These are phyloP conservation scores for Hyaloperonospora brassicae DNA, from an alignment of 352 stramenopile genomes.

Conservation along the genomic window DNA sequence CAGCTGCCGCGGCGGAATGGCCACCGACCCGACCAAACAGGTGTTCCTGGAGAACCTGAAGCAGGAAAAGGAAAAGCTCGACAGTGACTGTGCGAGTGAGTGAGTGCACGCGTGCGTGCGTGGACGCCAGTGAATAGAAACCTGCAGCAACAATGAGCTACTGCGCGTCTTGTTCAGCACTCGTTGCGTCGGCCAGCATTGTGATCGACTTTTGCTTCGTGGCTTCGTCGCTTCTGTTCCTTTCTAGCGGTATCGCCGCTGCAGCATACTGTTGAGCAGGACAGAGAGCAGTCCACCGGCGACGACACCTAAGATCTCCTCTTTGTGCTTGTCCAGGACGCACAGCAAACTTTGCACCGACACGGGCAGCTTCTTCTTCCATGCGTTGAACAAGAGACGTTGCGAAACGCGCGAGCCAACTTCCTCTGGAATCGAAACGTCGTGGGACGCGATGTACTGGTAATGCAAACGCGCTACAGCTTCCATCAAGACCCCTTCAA, in stretches of 20 bases:
- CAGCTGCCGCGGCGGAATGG: conserved; percentile 68
- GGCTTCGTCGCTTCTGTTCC: background rate
- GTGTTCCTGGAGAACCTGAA: conserved; percentile 44
- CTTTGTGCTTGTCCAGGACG: conserved; percentile 53
- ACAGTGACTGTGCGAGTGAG: conserved; percentile 6
- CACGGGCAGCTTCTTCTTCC: conserved; percentile 35
- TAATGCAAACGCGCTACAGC: conserved; percentile 62
- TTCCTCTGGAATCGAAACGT: conserved; percentile 51
- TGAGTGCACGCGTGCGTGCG: no score
- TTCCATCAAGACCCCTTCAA: conserved; percentile 55
- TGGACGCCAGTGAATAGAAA: background rate
- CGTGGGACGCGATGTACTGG: conserved; percentile 55
- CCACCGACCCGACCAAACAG: conserved; percentile 55
- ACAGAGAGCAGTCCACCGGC: conserved; percentile 64
- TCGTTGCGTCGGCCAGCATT: background rate
- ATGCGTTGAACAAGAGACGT: conserved; percentile 22
- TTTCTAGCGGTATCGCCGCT: conserved; percentile 25
- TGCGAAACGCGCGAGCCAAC: conserved; percentile 32
- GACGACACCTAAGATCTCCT: conserved; percentile 66
- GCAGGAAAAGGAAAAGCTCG: conserved; percentile 7
- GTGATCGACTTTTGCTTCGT: background rate
- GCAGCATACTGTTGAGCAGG: conserved; percentile 62
- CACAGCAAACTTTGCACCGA: conserved; percentile 35
- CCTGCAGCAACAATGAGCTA: background rate
- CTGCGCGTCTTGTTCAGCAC: background rate